These are phyloP conservation scores for Pythium oligandrum DNA, from an alignment of 352 stramenopile species.

Conservation along the genomic window DNA sequence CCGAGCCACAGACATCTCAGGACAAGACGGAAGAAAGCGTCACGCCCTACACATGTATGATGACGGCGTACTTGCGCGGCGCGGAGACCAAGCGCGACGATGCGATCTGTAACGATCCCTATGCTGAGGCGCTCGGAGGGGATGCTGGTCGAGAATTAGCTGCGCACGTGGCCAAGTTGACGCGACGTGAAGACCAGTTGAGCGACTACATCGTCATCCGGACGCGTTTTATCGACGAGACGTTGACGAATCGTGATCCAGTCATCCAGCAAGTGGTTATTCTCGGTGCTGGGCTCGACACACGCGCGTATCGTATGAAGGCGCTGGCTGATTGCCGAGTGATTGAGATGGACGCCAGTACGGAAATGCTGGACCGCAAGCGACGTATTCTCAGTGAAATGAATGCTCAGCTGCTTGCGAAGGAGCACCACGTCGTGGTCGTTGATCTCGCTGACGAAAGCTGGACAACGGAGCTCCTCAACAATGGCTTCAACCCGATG, in stretches of 20 bases:
- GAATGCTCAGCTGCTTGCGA: conserved; percentile 23
- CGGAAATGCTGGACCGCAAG: conserved; percentile 43
- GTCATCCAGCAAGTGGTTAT: conserved; percentile 51
- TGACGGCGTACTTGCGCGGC: conserved; percentile 34
- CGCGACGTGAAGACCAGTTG: background rate
- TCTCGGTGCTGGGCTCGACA: conserved; percentile 43
- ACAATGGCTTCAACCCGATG: conserved; percentile 33
- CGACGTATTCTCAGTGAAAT: conserved; percentile 24
- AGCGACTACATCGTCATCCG: conserved; percentile 32
- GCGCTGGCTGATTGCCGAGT: conserved; percentile 33
- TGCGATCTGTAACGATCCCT: conserved; percentile 35
- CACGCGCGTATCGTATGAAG: conserved; percentile 41
- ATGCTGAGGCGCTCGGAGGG: conserved; percentile 36
- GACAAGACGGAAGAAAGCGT: conserved; percentile 15
- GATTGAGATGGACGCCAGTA: conserved; percentile 42
- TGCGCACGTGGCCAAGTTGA: conserved; percentile 18
- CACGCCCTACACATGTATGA: conserved; percentile 36
- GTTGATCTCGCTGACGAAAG: conserved; percentile 46
- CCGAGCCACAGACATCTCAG: too few species aligned
- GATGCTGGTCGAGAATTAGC: conserved; percentile 16
- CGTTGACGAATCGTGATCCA: conserved; percentile 25
- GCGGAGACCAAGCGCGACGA: conserved; percentile 30
- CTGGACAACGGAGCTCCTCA: conserved; percentile 34
- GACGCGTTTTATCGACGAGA: conserved; percentile 47
- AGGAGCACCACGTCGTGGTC: conserved; percentile 35